Evolutionary conservation across 768 basidiomycete genomes (phyloP).

Genomic region (Phaeotremella fagi): DNA sequence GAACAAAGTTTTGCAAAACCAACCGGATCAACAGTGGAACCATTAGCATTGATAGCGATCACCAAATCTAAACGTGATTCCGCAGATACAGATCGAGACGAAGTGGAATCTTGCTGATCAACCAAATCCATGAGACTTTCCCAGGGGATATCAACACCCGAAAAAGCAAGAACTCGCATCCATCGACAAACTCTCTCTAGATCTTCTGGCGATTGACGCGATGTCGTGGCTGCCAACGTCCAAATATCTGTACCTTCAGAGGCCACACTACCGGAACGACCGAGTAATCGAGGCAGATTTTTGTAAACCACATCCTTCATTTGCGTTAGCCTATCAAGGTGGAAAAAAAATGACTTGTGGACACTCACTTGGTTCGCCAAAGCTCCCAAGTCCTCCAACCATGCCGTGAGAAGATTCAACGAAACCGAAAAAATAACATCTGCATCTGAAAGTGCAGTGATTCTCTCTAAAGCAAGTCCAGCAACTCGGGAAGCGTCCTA

Average conservation of each 20-base stretch:
- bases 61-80: constrained; percentile 26
- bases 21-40: constrained; percentile 6
- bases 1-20: constrained; percentile 17
- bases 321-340: too few relatives aligned
- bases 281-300: constrained; percentile 27
- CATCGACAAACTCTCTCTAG: constrained; percentile 24
- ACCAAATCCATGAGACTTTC: constrained; percentile 10
- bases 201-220: constrained; percentile 10
- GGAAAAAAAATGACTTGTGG: background rate
- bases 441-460: constrained; percentile 20
- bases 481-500: constrained; percentile 20
- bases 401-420: constrained; percentile 26
- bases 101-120: constrained; percentile 4
- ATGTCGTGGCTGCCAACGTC: constrained; percentile 3
- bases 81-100: background rate
- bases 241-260: constrained; percentile 11
- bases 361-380: constrained; percentile 13
- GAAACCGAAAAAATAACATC: constrained; percentile 18
- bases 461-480: constrained; percentile 25
- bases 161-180: constrained; percentile 34
- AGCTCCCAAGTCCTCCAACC: constrained; percentile 37
- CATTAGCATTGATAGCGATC: constrained; percentile 28
- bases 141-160: constrained; percentile 37
- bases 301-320: constrained; percentile 23
- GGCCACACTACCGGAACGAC: background rate